Conservation (phyloP, 2,329 filamentous ascomycete genomes). For the Pseudocercospora vitis region DNA sequence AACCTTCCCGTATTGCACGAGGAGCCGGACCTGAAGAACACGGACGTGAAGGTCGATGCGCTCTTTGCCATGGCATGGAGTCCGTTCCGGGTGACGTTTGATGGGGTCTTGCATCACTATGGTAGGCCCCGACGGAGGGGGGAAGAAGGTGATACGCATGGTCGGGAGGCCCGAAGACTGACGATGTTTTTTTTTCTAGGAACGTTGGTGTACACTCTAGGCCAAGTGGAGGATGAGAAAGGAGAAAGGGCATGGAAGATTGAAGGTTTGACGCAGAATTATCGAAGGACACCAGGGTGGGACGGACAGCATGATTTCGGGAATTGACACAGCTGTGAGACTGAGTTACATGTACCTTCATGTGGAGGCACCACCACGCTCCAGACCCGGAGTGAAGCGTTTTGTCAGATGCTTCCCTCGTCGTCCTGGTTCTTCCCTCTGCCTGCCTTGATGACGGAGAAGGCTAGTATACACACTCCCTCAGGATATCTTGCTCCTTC, state of each 20-base stretch:
- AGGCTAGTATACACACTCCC: too few species aligned
- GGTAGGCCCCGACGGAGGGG: too few species aligned
- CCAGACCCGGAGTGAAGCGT: too few species aligned
- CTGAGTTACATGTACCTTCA: too few species aligned
- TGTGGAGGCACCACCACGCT: too few species aligned
- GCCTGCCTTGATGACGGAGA: too few species aligned
- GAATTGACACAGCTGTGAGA: too few species aligned
- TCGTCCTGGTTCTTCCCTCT: too few species aligned
- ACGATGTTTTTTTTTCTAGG: background rate
- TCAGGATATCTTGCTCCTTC: too few species aligned
- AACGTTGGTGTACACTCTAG: slow-evolving; percentile 21
- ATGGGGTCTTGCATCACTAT: slow-evolving; percentile 28
- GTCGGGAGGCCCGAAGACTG: background rate
- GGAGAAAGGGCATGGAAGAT: slow-evolving; percentile 21
- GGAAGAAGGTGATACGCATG: background rate
- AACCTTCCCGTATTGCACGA: slow-evolving; percentile 17
- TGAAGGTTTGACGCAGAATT: slow-evolving; percentile 27
- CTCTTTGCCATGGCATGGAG: slow-evolving; percentile 24
- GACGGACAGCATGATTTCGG: slow-evolving; percentile 13
- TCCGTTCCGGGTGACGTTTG: slow-evolving; percentile 27
- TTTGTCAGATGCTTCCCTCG: too few species aligned
- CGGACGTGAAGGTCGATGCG: slow-evolving; percentile 21
- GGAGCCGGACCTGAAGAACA: slow-evolving; percentile 19
- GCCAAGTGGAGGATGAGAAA: slow-evolving; percentile 9
- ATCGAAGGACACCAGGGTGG: slow-evolving; percentile 26